Evolutionary conservation across 495 filamentous ascomycete genomes (phyloP).

Genomic region (Aspergillus indologenus): DNA sequence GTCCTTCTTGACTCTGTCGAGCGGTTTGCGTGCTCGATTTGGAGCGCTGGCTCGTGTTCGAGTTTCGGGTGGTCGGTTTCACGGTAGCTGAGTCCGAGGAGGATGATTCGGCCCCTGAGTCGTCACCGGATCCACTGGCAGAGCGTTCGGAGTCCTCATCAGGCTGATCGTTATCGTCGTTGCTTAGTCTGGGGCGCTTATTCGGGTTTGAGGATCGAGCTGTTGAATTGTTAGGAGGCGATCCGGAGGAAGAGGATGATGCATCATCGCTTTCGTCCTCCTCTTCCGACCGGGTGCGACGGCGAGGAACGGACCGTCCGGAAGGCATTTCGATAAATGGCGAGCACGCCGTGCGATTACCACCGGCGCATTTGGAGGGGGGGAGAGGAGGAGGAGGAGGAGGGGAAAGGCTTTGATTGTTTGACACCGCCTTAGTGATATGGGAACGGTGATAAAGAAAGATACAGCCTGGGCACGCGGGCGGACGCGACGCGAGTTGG

Average conservation of each 20-base stretch:
- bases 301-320: constrained; percentile 24
- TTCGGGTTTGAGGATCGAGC: constrained; percentile 15
- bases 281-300: constrained; percentile 29
- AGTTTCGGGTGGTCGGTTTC: neutral
- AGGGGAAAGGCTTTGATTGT: neutral
- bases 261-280: constrained; percentile 28
- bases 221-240: constrained; percentile 21
- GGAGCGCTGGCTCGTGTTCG: neutral
- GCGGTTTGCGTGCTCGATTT: neutral
- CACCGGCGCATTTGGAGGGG: constrained; percentile 8
- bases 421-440: neutral
- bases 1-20: neutral
- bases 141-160: constrained; percentile 7
- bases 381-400: neutral
- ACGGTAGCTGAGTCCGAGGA: neutral
- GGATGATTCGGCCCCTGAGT: neutral
- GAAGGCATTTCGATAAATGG: constrained; percentile 30
- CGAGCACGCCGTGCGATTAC: constrained; percentile 5
- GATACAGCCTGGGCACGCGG: neutral
- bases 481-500: constrained; percentile 23
- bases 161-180: constrained; percentile 14
- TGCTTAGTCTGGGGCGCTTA: constrained; percentile 36
- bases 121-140: constrained; percentile 12
- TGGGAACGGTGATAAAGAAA: constrained; percentile 1
- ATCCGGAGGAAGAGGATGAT: constrained; percentile 19